A percentile compares a stretch with the other conserved stretches of the same genome.
Conservation (phyloP, 306 rosid genomes). For the Vigna reflexopilosa region DNA sequence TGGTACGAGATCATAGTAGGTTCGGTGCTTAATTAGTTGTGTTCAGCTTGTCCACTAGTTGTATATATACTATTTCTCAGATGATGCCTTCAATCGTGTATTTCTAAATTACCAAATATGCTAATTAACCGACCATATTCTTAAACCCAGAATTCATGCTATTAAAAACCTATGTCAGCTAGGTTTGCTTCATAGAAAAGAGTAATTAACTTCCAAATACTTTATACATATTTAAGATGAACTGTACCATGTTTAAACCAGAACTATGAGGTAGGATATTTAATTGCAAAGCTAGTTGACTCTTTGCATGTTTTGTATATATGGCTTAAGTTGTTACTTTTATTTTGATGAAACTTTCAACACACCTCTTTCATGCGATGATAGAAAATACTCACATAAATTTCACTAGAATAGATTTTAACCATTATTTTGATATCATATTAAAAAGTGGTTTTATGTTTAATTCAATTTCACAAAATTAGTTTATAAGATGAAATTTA, state of each 20-base stretch:
- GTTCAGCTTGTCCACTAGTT: neutral
- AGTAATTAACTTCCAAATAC: neutral
- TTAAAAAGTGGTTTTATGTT: too few species aligned
- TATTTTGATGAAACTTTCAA: too few species aligned
- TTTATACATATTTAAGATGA: neutral
- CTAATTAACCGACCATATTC: neutral
- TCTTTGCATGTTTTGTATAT: neutral
- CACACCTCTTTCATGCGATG: too few species aligned
- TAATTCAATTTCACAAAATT: too few species aligned
- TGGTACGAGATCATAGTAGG: conserved; percentile 4
- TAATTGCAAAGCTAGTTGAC: neutral
- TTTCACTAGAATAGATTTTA: neutral
- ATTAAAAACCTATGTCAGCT: neutral
- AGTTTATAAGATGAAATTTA: too few species aligned
- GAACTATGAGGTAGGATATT: neutral
- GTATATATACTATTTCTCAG: neutral
- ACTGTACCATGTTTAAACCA: neutral
- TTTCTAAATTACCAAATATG: conserved; percentile 4
- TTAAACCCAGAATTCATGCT: neutral
- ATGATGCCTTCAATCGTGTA: neutral
- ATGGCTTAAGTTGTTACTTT: neutral
- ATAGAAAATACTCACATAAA: too few species aligned
- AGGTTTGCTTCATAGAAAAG: neutral
- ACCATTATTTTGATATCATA: too few species aligned
- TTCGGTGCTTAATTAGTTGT: conserved; percentile 12